Evolutionary conservation across 352 stramenopile species (phyloP), one percentile per base, ranked within the genome.

Genomic region (Phytophthora cryptogea): DNA sequence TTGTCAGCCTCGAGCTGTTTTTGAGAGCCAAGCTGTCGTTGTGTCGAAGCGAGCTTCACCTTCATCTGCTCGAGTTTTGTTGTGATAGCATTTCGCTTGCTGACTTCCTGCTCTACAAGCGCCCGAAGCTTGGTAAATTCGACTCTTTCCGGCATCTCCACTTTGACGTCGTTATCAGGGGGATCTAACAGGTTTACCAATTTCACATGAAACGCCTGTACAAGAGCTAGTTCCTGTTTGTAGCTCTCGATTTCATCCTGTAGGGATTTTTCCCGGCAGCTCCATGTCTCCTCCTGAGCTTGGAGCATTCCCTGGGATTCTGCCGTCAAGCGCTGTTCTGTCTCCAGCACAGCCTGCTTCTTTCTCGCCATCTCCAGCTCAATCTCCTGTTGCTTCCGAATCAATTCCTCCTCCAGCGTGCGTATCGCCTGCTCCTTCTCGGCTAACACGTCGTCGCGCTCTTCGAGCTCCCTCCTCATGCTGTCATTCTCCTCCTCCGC

Each of bases 1-100:
- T 89, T 87, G 35, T 90, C 80, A 2, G 76, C 63, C 33, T 71
- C 66, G 0, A 88, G 57, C 30, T 76, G 63, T 32, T 66, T 83
- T 46, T 79, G 69, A 10, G 49, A 41, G 0, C 46, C 54, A 26
- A 86, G 52, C n/a, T 79, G 68, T n/a, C 75, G 69, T 61, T 88
- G 74, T 9, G 63, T 57, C 27, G 53, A 49, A 2, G 60, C 56
- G 26, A 80, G 50, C 17, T 78, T 68, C 1, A 50, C 10, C 35
- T 76, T 76, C 9, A 63, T 46, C 28, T 70, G 65, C 26, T 63
- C 64, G n/a, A 76, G 55, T 31, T 49, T 51, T 10, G 56, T 44
- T 30, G 54, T 53, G 8, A 70, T 53, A 8, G 65, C 31, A 6
- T 74, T 57, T 7, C 63, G 52, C 11, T 71, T 63, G 44, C 69